Evolutionary conservation across 306 rosid species (phyloP).

Genomic region (Ziziphus jujuba): DNA sequence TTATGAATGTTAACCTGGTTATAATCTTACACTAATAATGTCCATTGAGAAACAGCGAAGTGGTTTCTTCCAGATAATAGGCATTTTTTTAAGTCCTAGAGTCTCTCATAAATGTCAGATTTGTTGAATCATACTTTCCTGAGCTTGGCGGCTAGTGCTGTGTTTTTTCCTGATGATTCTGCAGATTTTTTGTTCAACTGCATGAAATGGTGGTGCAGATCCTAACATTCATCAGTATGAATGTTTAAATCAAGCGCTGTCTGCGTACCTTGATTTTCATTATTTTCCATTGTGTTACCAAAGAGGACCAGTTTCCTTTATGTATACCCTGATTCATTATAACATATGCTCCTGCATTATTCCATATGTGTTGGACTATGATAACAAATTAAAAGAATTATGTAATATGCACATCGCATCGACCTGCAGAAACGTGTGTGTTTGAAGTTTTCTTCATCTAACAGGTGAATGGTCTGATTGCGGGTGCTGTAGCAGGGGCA

Average conservation of each 20-base stretch:
- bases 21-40: background rate
- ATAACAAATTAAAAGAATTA: background rate
- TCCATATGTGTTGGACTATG: no score
- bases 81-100: background rate
- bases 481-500: conserved; percentile 78
- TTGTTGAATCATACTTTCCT: background rate
- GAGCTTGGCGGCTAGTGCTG: background rate
- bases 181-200: background rate
- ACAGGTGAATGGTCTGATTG: conserved; percentile 80
- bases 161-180: background rate
- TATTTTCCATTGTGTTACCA: no score
- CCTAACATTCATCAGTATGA: background rate
- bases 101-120: background rate
- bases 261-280: no score
- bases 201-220: conserved; percentile 7
- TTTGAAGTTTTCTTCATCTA: background rate
- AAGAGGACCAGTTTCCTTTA: no score
- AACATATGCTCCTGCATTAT: no score
- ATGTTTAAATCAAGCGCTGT: no score
- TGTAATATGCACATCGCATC: conserved; percentile 1
- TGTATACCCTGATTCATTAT: no score
- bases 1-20: background rate
- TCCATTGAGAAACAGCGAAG: background rate
- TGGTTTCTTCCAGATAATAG: background rate
- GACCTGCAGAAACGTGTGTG: conserved; percentile 15